Percentiles rank a stretch among this genome's conserved stretches.
These are phyloP conservation scores for Pinus albicaulis DNA, from an alignment of 75 land plant genomes.

Conservation along the genomic window DNA sequence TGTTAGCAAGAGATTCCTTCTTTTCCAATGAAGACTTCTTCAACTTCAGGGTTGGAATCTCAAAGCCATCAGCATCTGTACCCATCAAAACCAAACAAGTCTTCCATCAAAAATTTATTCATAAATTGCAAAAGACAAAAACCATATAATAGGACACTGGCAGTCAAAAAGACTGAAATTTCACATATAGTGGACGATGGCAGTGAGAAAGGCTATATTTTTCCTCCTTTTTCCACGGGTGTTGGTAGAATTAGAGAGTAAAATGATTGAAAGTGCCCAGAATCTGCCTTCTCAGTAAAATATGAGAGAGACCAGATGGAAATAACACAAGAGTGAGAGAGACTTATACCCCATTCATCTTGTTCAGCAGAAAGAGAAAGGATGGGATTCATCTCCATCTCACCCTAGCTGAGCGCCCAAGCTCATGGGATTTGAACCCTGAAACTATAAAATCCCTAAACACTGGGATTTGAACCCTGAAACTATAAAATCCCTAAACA, in stretches of 20 bases:
- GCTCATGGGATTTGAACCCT: neutral
- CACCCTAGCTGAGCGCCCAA: neutral
- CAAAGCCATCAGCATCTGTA: conserved; percentile 56
- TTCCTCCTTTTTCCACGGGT: neutral
- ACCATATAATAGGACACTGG: neutral
- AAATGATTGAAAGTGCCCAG: neutral
- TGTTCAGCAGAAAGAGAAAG: neutral
- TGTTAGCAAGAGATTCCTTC: neutral
- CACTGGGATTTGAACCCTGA: neutral
- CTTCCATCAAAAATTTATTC: no score
- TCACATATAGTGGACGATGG: neutral
- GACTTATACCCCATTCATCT: conserved; percentile 4
- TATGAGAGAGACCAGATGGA: neutral
- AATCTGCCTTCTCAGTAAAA: neutral
- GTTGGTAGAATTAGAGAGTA: neutral
- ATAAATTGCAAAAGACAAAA: neutral
- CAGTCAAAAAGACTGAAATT: neutral
- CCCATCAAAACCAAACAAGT: neutral
- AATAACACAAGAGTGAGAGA: neutral
- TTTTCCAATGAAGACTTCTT: conserved; percentile 12
- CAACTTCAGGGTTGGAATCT: conserved; percentile 42
- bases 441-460: neutral
- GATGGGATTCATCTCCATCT: neutral
- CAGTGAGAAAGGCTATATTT: neutral
- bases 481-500: neutral